A percentile compares a stretch with the other conserved stretches of the same genome.
Conservation (phyloP, 2,329 filamentous ascomycete genomes). For the Aspergillus persii region DNA sequence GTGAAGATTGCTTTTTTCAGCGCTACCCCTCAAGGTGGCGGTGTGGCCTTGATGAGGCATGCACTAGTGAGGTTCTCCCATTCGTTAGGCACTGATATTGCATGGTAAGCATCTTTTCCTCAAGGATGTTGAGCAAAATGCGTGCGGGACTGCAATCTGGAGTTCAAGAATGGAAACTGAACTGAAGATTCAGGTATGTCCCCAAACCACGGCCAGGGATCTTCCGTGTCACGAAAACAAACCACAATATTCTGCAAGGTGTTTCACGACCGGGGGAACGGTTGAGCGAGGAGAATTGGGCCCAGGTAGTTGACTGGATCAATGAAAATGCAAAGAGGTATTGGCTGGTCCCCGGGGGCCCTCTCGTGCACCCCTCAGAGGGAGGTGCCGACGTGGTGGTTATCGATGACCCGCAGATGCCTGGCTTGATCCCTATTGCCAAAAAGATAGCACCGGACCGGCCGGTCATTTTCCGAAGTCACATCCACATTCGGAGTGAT, state of each 20-base stretch:
- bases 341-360: slow-evolving; percentile 68
- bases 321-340: slow-evolving; percentile 70
- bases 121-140: background rate
- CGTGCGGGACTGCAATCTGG: background rate
- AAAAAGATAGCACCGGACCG: slow-evolving; percentile 69
- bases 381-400: slow-evolving; percentile 76
- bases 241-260: slow-evolving; percentile 85
- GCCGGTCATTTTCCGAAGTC: slow-evolving; percentile 75
- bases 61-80: slow-evolving; percentile 70
- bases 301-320: slow-evolving; percentile 68
- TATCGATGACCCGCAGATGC: slow-evolving; percentile 84
- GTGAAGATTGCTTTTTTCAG: slow-evolving; percentile 76
- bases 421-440: slow-evolving; percentile 70
- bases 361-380: slow-evolving; percentile 61
- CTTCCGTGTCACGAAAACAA: slow-evolving; percentile 81
- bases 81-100: slow-evolving; percentile 65
- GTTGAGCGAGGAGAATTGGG: slow-evolving; percentile 62
- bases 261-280: slow-evolving; percentile 65
- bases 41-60: slow-evolving; percentile 79
- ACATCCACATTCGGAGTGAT: slow-evolving; percentile 79
- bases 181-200: slow-evolving; percentile 53
- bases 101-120: slow-evolving; percentile 58
- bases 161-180: slow-evolving; percentile 1
- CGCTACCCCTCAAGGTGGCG: slow-evolving; percentile 76
- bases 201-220: slow-evolving; percentile 76